Evolutionary conservation across 2,329 filamentous ascomycete genomes (phyloP).

Genomic region (Penicillium sclerotiorum): DNA sequence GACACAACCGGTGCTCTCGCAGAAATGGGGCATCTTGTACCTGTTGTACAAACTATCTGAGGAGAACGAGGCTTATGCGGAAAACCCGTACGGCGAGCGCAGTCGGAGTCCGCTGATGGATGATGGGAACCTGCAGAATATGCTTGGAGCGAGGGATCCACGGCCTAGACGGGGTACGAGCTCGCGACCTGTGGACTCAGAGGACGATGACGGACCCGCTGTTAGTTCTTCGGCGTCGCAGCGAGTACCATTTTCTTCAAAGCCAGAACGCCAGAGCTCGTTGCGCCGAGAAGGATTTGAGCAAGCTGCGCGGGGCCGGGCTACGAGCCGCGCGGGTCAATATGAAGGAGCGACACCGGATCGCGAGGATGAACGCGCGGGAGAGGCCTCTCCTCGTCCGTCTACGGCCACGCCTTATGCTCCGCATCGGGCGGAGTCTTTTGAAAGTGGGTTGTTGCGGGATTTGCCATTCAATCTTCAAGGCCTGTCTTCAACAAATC

Average conservation of each 20-base stretch:
- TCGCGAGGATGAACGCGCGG: constrained; percentile 20
- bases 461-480: constrained; percentile 93
- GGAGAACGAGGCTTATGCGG: constrained; percentile 22
- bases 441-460: constrained; percentile 68
- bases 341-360: constrained; percentile 24
- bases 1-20: constrained; percentile 85
- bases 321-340: constrained; percentile 17
- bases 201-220: constrained; percentile 41
- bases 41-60: constrained; percentile 79
- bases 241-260: constrained; percentile 20
- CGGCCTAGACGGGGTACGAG: constrained; percentile 24
- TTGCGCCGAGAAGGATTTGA: constrained; percentile 24
- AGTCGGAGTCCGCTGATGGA: constrained; percentile 45
- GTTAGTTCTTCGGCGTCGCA: constrained; percentile 46
- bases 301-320: constrained; percentile 13
- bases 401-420: constrained; percentile 37
- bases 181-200: constrained; percentile 28
- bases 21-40: constrained; percentile 97
- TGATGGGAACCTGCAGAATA: constrained; percentile 40
- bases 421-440: constrained; percentile 52
- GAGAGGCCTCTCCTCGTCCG: constrained; percentile 4
- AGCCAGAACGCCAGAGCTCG: constrained; percentile 30
- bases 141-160: constrained; percentile 32
- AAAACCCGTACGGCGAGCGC: constrained; percentile 25
- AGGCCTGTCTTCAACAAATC: constrained; percentile 82